These are phyloP conservation scores for Aureobasidium sp. DNA, from an alignment of 2,329 filamentous ascomycete genomes.

Conservation along the genomic window DNA sequence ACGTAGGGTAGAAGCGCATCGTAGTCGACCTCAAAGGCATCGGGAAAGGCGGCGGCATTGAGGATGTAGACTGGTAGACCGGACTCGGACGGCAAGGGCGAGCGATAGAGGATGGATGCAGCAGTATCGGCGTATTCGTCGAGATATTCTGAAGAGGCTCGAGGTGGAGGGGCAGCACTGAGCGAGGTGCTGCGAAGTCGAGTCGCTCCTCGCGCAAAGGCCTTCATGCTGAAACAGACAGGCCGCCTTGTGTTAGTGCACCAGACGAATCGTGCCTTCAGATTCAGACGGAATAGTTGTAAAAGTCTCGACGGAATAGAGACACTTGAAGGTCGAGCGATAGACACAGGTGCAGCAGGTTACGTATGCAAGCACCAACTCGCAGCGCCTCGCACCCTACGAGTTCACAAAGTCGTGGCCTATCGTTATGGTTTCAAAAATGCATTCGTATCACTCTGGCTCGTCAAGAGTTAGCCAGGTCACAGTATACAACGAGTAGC, in stretches of 20 bases:
- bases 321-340: background rate
- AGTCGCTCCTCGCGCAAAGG: conserved; percentile 14
- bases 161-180: conserved; percentile 37
- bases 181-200: conserved; percentile 33
- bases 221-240: conserved; percentile 13
- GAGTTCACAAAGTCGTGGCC: background rate
- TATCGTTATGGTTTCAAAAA: background rate
- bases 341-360: background rate
- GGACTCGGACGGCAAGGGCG: conserved; percentile 40
- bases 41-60: conserved; percentile 48
- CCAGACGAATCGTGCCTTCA: background rate
- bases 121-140: conserved; percentile 39
- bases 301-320: background rate
- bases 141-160: conserved; percentile 38
- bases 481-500: background rate
- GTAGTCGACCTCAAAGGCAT: conserved; percentile 45
- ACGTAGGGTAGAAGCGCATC: conserved; percentile 47
- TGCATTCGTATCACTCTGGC: background rate
- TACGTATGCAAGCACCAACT: background rate
- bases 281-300: background rate
- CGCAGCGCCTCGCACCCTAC: background rate
- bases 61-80: conserved; percentile 46
- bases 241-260: background rate
- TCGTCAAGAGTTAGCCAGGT: background rate
- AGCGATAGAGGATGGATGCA: conserved; percentile 46